These are phyloP conservation scores for Calycina herbarum DNA, from an alignment of 2,329 filamentous ascomycete genomes.

Conservation along the genomic window DNA sequence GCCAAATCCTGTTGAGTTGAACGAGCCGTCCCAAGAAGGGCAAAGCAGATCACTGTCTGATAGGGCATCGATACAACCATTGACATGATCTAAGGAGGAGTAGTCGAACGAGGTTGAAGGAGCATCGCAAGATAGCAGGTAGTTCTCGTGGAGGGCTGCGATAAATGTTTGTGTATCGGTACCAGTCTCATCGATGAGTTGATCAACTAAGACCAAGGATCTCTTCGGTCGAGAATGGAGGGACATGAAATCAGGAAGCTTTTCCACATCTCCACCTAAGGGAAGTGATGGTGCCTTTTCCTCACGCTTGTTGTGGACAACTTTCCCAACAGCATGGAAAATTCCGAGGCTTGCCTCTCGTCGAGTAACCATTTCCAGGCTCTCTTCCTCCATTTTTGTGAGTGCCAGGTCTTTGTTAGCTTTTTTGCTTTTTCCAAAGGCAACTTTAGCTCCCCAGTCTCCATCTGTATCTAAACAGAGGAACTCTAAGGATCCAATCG, in stretches of 20 bases:
- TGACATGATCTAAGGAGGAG: conserved; percentile 73
- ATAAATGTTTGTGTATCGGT: conserved; percentile 91
- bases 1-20: conserved; percentile 58
- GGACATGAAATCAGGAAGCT: conserved; percentile 59
- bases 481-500: conserved; percentile 90
- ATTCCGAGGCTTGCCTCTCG: conserved; percentile 89
- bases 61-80: conserved; percentile 81
- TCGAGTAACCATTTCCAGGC: conserved; percentile 77
- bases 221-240: conserved; percentile 58
- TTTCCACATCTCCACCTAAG: conserved; percentile 48
- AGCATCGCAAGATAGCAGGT: conserved; percentile 76
- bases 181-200: conserved; percentile 87
- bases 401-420: conserved; percentile 58
- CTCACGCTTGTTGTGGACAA: conserved; percentile 92
- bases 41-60: conserved; percentile 87
- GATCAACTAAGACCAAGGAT: conserved; percentile 68
- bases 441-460: conserved; percentile 73
- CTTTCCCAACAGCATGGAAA: conserved; percentile 93
- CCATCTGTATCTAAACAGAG: conserved; percentile 77
- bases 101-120: conserved; percentile 50
- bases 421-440: conserved; percentile 66
- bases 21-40: conserved; percentile 68
- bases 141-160: conserved; percentile 91
- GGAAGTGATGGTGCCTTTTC: conserved; percentile 47
- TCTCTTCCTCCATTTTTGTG: conserved; percentile 77